Conservation (phyloP, 805 yeast genomes). For the Ogataea degrootiae region DNA sequence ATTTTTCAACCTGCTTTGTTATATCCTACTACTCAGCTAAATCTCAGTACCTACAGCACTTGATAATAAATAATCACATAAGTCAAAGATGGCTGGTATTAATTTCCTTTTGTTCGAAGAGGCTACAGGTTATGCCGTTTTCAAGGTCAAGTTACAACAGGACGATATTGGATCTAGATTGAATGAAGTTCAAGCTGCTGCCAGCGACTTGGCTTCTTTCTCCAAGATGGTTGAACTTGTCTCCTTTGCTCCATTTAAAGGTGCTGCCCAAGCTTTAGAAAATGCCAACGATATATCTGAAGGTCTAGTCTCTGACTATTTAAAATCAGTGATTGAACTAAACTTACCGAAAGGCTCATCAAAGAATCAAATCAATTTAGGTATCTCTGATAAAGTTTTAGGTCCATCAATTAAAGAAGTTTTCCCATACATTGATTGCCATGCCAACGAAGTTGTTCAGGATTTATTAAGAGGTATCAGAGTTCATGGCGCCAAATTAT, state of each 20-base stretch:
- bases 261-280: slow-evolving; percentile 98
- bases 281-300: slow-evolving; percentile 97
- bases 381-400: slow-evolving; percentile 89
- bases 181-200: slow-evolving; percentile 90
- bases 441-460: slow-evolving; percentile 87
- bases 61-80: neutral
- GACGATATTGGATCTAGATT: slow-evolving; percentile 89
- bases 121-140: slow-evolving; percentile 97
- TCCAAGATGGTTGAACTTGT: slow-evolving; percentile 91
- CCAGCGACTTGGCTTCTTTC: slow-evolving; percentile 78
- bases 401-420: slow-evolving; percentile 95
- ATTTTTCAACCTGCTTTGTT: neutral
- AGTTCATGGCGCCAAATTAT: slow-evolving; percentile 79
- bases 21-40: too few relatives aligned
- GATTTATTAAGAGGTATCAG: slow-evolving; percentile 94
- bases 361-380: slow-evolving; percentile 66
- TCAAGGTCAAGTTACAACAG: slow-evolving; percentile 89
- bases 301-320: slow-evolving; percentile 90
- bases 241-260: slow-evolving; percentile 96
- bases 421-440: slow-evolving; percentile 85
- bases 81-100: slow-evolving; percentile 53
- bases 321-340: slow-evolving; percentile 83
- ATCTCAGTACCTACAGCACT: too few relatives aligned
- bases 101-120: slow-evolving; percentile 95
- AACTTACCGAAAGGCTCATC: slow-evolving; percentile 79